Percentiles rank a stretch among this genome's conserved stretches.
These are phyloP conservation scores for Secale cereale DNA, from an alignment of 176 grass and related monocot genomes.

Conservation along the genomic window DNA sequence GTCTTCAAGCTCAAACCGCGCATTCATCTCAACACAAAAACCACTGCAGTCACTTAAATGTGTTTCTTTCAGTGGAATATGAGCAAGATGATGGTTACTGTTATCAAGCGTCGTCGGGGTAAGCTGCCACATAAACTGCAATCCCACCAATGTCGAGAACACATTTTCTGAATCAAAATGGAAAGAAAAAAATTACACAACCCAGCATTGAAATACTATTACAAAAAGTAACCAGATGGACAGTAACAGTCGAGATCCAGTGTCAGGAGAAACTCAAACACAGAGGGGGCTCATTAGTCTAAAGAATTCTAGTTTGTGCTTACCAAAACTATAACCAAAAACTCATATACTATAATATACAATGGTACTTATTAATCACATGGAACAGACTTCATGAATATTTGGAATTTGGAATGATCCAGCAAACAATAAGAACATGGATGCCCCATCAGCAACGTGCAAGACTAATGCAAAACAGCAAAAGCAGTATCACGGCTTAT, in stretches of 20 bases:
- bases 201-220: background rate
- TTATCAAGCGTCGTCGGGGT: conserved; percentile 48
- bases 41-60: conserved; percentile 88
- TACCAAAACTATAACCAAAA: background rate
- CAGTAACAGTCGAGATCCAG: background rate
- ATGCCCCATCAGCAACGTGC: background rate
- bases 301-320: background rate
- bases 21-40: conserved; percentile 86
- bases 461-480: background rate
- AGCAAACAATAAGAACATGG: background rate
- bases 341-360: background rate
- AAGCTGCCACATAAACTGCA: conserved; percentile 89
- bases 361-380: background rate
- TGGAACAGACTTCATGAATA: background rate
- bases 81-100: conserved; percentile 68
- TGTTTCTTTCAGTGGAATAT: conserved; percentile 95
- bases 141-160: conserved; percentile 83
- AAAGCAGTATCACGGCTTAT: background rate
- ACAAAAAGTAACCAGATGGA: background rate
- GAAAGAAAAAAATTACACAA: background rate
- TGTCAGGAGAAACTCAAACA: conserved; percentile 11
- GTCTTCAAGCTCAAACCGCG: conserved; percentile 86
- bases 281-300: background rate
- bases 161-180: conserved; percentile 76
- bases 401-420: background rate